Conservation (phyloP, 2,329 filamentous ascomycete genomes). For the Nigrospora oryzae region DNA sequence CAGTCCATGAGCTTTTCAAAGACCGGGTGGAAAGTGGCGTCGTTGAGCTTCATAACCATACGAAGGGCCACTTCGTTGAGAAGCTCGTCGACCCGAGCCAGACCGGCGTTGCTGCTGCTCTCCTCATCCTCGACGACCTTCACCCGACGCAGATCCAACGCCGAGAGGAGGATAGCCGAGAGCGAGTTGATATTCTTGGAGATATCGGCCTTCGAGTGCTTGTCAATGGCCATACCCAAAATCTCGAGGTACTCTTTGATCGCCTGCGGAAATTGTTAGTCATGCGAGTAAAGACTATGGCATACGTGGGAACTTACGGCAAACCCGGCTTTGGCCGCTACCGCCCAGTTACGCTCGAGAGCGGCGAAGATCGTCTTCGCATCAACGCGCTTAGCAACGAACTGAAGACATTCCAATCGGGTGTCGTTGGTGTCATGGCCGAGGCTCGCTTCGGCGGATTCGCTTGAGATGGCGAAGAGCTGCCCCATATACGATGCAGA, state of each 20-base stretch:
- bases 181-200: slow-evolving; percentile 64
- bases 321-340: slow-evolving; percentile 53
- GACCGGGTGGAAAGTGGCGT: slow-evolving; percentile 84
- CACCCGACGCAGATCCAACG: slow-evolving; percentile 57
- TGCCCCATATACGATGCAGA: slow-evolving; percentile 65
- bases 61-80: slow-evolving; percentile 68
- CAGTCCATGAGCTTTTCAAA: slow-evolving; percentile 84
- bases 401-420: slow-evolving; percentile 60
- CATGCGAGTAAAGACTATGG: not conserved
- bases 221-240: slow-evolving; percentile 63
- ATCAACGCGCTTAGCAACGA: slow-evolving; percentile 71
- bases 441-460: slow-evolving; percentile 56
- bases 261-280: slow-evolving; percentile 39
- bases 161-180: slow-evolving; percentile 53
- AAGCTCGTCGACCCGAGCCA: slow-evolving; percentile 53
- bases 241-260: slow-evolving; percentile 61
- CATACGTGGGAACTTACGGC: slow-evolving; percentile 39
- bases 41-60: slow-evolving; percentile 96
- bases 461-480: slow-evolving; percentile 63
- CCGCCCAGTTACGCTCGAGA: slow-evolving; percentile 63
- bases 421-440: slow-evolving; percentile 55
- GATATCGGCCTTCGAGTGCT: slow-evolving; percentile 70
- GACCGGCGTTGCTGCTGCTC: slow-evolving; percentile 29
- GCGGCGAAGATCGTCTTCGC: slow-evolving; percentile 68
- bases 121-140: slow-evolving; percentile 38